phyloP scores from a whole-genome alignment of 345 rosid genomes.

The Cardamine resedifolia region DNA sequence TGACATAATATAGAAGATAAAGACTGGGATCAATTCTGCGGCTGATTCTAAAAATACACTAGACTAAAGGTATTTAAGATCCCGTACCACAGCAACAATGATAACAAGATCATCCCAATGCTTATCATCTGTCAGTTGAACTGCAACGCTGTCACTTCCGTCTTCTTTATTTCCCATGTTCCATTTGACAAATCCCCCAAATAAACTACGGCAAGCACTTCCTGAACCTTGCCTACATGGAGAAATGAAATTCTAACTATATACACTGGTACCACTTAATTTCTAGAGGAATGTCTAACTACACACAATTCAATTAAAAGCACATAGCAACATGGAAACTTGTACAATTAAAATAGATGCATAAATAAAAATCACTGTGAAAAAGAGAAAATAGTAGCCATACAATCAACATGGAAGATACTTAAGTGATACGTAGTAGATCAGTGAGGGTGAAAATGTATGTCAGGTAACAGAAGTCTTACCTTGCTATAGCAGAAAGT shows the following conservation, averaged over 20 bases:
- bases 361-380: not conserved
- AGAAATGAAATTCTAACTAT: conserved; percentile 26
- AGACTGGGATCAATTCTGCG: not conserved
- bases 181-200: conserved; percentile 98
- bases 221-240: conserved; percentile 90
- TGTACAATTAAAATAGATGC: not conserved
- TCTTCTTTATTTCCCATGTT: conserved; percentile 75
- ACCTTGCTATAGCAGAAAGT: conserved; percentile 97
- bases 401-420: not conserved
- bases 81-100: conserved; percentile 87
- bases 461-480: not conserved
- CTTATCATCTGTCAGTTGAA: conserved; percentile 85
- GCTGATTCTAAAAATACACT: not conserved
- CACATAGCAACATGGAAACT: not conserved
- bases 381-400: not conserved
- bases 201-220: conserved; percentile 97
- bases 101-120: conserved; percentile 96
- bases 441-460: not conserved
- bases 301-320: not conserved
- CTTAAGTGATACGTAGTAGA: no score
- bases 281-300: not conserved
- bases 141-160: conserved; percentile 91
- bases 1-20: not conserved
- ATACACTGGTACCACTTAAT: not conserved
- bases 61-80: not conserved